These are phyloP conservation scores for Arachis hypogaea DNA, from an alignment of 306 rosid species.

Conservation along the genomic window DNA sequence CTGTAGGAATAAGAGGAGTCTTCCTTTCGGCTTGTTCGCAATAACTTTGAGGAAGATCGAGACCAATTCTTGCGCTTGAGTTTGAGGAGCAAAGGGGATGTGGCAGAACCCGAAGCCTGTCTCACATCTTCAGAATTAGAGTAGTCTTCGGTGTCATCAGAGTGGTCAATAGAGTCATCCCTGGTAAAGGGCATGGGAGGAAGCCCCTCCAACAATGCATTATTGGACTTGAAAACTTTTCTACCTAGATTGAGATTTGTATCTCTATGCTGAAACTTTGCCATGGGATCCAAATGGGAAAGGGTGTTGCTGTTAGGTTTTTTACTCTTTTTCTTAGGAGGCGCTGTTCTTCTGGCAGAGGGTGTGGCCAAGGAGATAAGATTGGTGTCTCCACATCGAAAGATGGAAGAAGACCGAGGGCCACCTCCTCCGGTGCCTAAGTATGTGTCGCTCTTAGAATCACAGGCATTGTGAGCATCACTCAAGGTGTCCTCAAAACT, in stretches of 20 bases:
- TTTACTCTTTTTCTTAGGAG: conserved; percentile 57
- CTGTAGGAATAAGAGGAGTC: conserved; percentile 88
- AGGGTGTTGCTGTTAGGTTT: conserved; percentile 35
- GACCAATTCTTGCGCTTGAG: conserved; percentile 70
- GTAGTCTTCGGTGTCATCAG: conserved; percentile 76
- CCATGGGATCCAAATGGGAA: conserved; percentile 51
- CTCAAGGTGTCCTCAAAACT: conserved; percentile 72
- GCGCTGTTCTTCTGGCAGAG: conserved; percentile 37
- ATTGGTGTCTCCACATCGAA: conserved; percentile 57
- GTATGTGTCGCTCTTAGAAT: conserved; percentile 63
- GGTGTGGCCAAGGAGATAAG: conserved; percentile 48
- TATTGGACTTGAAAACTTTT: conserved; percentile 43
- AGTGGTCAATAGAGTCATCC: conserved; percentile 66
- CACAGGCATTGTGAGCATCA: conserved; percentile 66
- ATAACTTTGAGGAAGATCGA: conserved; percentile 58
- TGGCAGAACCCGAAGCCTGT: conserved; percentile 42
- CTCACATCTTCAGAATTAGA: conserved; percentile 70
- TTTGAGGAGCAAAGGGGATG: conserved; percentile 72
- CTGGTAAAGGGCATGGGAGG: conserved; percentile 46
- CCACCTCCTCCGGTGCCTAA: conserved; percentile 50
- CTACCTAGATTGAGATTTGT: conserved; percentile 46
- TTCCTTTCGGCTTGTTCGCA: conserved; percentile 59
- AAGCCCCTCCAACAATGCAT: conserved; percentile 51
- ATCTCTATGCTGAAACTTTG: conserved; percentile 53
- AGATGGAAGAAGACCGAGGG: conserved; percentile 56